Evolutionary conservation across 495 filamentous ascomycete species (phyloP).

Genomic region (Pyrenula massariospora): DNA sequence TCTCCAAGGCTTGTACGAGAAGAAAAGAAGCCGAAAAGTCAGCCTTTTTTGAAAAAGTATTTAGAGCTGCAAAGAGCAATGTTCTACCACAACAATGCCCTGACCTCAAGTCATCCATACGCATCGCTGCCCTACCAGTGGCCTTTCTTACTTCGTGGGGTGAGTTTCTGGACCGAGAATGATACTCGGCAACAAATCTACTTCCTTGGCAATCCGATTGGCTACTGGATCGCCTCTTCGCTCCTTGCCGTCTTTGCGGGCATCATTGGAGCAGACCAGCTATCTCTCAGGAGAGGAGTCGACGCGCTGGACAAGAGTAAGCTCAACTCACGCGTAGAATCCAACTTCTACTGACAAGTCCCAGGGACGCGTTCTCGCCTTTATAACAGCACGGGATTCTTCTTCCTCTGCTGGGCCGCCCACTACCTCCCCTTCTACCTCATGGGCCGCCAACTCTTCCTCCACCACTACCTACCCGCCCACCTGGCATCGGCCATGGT

Average conservation of each 20-base stretch:
- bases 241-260: slow-evolving; percentile 87
- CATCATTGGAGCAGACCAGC: slow-evolving; percentile 83
- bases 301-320: slow-evolving; percentile 90
- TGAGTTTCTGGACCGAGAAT: slow-evolving; percentile 98
- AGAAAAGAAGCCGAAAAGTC: slow-evolving; percentile 61
- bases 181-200: slow-evolving; percentile 96
- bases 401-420: slow-evolving; percentile 80
- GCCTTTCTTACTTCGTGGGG: slow-evolving; percentile 92
- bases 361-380: slow-evolving; percentile 79
- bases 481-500: slow-evolving; percentile 90
- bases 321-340: slow-evolving; percentile 26
- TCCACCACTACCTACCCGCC: slow-evolving; percentile 72
- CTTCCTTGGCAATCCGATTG: slow-evolving; percentile 92
- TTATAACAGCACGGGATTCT: slow-evolving; percentile 97
- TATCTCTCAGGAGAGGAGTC: slow-evolving; percentile 81
- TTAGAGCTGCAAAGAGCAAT: slow-evolving; percentile 94
- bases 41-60: slow-evolving; percentile 90
- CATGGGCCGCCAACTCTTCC: slow-evolving; percentile 65
- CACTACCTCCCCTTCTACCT: slow-evolving; percentile 67
- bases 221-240: slow-evolving; percentile 94
- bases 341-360: slow-evolving; percentile 22
- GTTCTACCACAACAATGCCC: slow-evolving; percentile 97
- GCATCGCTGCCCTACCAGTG: slow-evolving; percentile 90
- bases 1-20: slow-evolving; percentile 57
- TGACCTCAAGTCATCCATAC: slow-evolving; percentile 95